Base-by-base conservation (phyloP, 805 yeast genomes). In the Yueomyces sp. region DNA sequence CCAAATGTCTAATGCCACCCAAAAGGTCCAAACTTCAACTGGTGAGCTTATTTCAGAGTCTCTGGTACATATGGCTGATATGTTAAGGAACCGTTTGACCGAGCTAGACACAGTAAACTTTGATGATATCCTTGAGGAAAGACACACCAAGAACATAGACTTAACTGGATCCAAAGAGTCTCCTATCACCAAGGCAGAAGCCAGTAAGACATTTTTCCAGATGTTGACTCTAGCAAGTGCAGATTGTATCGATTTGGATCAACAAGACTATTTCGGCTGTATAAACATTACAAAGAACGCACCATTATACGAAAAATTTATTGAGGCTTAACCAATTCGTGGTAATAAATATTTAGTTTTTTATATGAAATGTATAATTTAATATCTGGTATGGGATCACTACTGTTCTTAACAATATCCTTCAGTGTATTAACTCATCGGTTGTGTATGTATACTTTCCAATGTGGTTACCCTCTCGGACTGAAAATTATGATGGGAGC, bases 181-280 rank as follows among this genome's bases (percentile, higher is more conserved):
- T 6, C 5, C 39, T 4, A 43, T 49, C 7, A 47, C 58, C 7
- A 58, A 46, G 45, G 44, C 42, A 12, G 58, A 54, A 38, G 65
- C 60, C 2, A 52, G 61, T 43, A 50, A 46, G 37, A 49, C 84
- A 43, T 87, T 87, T 62, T 87, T 86, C 54, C 94, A 87, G 57
- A 59, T 87, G 57, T 67, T 87, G 51, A 90, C 86, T 3, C 67
- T 87, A 45, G 94, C 94, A 2, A 80, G 92, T 4, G 69, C 77
- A 39, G 87, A 81, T 51, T 79, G 90, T 43, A 65, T 87, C 40
- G 65, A 67, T 12, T 60, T 86, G 38, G 62, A 74, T 36, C 95
- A 85, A 63, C 67, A 69, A 5, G 66, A 65, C 37, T 52, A 81
- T 26, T 85, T 79, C 49, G 81, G 79, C 4, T 75, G 72, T 36